Conservation (phyloP, 1,284 basidiomycete species). For the Malassezia dermatis region DNA sequence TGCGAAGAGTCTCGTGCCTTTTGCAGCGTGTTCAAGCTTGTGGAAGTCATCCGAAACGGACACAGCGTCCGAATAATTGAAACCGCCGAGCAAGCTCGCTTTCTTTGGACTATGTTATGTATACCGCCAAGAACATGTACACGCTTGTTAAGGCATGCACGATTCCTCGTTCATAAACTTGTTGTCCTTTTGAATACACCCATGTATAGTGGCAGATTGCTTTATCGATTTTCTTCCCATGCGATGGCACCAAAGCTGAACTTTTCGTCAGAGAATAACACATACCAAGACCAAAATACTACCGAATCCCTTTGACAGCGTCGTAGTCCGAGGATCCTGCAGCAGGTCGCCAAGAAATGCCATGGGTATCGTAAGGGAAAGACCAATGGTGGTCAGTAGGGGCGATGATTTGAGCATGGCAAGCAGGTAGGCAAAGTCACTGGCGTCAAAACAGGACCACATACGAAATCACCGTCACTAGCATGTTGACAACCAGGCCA, state of each 20-base stretch:
- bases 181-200: neutral
- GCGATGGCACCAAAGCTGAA: conserved; percentile 13
- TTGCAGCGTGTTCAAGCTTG: conserved; percentile 16
- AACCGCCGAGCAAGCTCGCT: conserved; percentile 44
- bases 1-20: neutral
- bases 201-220: neutral
- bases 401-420: conserved; percentile 95
- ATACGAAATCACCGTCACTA: conserved; percentile 48
- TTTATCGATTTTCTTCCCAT: conserved; percentile 15
- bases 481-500: conserved; percentile 71
- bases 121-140: conserved; percentile 26
- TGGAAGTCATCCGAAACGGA: conserved; percentile 34
- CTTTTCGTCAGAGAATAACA: neutral
- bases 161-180: neutral
- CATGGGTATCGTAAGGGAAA: conserved; percentile 87
- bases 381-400: conserved; percentile 74
- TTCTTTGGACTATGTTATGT: conserved; percentile 32
- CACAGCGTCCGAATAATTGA: conserved; percentile 44
- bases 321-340: conserved; percentile 49
- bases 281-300: conserved; percentile 31
- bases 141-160: conserved; percentile 7
- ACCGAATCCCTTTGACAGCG: conserved; percentile 30
- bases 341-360: conserved; percentile 71
- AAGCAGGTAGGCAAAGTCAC: conserved; percentile 33
- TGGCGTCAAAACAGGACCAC: conserved; percentile 49